Evolutionary conservation across 495 filamentous ascomycete genomes (phyloP).

Genomic region (Thozetella sp.): DNA sequence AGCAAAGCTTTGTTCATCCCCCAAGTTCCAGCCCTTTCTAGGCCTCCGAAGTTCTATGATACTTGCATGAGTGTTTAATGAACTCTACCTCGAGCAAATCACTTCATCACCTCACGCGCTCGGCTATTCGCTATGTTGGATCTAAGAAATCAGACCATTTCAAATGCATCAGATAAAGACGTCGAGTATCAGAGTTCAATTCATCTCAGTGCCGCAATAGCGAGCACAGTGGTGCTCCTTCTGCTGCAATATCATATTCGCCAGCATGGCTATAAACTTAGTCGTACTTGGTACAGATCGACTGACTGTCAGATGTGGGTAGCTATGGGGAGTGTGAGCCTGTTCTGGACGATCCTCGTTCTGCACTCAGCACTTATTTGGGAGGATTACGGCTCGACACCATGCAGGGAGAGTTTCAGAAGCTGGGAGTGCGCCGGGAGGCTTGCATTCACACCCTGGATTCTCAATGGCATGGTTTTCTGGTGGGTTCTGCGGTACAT

Average conservation of each 20-base stretch:
- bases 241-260: neutral
- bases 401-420: neutral
- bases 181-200: slow-evolving; percentile 20
- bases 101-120: neutral
- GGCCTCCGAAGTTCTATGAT: no score
- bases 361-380: neutral
- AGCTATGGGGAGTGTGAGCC: neutral
- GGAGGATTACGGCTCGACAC: neutral
- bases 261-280: neutral
- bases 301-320: neutral
- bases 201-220: neutral
- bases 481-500: neutral
- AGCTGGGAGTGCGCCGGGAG: neutral
- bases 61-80: no score
- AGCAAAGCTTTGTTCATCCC: no score
- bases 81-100: no score
- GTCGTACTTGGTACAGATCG: neutral
- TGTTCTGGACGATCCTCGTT: neutral
- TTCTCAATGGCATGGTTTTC: neutral
- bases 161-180: slow-evolving; percentile 7
- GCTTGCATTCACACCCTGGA: neutral
- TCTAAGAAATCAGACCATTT: neutral
- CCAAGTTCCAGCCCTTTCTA: no score
- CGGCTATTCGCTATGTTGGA: neutral
- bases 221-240: neutral